Percentiles rank a stretch among this genome's conserved stretches.
Evolutionary conservation across 208 protist genomes (phyloP).

Genomic region (Acanthamoeba healyi): DNA sequence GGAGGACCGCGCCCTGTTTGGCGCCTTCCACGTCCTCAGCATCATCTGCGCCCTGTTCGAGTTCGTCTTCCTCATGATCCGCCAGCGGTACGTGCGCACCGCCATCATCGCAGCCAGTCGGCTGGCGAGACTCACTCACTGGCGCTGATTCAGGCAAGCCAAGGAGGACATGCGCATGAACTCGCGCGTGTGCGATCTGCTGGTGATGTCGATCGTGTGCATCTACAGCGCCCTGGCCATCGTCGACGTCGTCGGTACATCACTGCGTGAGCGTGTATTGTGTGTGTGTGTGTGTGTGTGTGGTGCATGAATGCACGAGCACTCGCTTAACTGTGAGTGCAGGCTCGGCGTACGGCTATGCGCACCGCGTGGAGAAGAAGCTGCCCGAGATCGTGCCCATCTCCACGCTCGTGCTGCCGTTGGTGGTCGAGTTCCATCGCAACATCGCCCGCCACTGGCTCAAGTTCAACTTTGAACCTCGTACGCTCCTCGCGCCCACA

Average conservation of each 20-base stretch:
- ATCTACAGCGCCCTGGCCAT: conserved; percentile 49
- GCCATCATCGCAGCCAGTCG: neutral
- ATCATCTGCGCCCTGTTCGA: conserved; percentile 12
- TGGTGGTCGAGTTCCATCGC: conserved; percentile 41
- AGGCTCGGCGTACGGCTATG: conserved; percentile 48
- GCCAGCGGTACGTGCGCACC: conserved; percentile 36
- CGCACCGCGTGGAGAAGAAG: conserved; percentile 6
- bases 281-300: neutral
- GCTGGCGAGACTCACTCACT: too few species aligned
- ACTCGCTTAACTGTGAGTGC: neutral
- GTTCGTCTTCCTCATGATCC: conserved; percentile 33
- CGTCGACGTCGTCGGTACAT: conserved; percentile 11
- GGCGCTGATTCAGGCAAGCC: neutral
- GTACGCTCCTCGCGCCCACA: neutral
- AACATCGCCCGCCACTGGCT: conserved; percentile 56
- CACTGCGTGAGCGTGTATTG: neutral
- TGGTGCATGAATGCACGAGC: neutral
- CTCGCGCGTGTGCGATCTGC: conserved; percentile 5
- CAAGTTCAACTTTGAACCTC: conserved; percentile 53
- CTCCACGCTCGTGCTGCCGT: conserved; percentile 8
- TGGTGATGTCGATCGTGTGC: conserved; percentile 23
- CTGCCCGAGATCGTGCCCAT: conserved; percentile 19
- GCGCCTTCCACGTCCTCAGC: conserved; percentile 56
- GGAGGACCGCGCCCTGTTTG: conserved; percentile 43
- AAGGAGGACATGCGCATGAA: conserved; percentile 58